Conservation (phyloP, 371 early-diverging fungal species). For the Choanephora cucurbitarum region DNA sequence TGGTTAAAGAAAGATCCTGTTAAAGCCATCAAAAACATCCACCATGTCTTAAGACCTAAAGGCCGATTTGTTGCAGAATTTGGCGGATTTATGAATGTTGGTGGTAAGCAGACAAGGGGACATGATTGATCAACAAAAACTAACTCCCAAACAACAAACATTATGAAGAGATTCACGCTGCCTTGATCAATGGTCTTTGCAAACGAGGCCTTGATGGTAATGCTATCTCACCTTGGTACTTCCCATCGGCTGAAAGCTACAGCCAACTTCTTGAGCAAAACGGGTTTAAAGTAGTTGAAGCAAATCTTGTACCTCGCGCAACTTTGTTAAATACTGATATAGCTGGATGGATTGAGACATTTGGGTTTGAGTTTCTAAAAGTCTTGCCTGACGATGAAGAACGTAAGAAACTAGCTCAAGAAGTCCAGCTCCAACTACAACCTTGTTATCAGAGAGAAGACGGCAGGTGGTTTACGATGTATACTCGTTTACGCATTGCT, state of each 20-base stretch:
- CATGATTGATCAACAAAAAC: not conserved
- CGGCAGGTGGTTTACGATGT: constrained; percentile 63
- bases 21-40: constrained; percentile 60
- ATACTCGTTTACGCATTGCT: constrained; percentile 54
- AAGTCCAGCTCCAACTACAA: constrained; percentile 53
- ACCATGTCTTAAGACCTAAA: constrained; percentile 52
- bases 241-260: constrained; percentile 63
- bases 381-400: constrained; percentile 42
- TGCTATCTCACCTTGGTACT: constrained; percentile 67
- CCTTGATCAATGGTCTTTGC: constrained; percentile 57
- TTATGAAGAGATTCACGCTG: constrained; percentile 48
- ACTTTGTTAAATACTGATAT: constrained; percentile 60
- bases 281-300: constrained; percentile 54
- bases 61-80: constrained; percentile 69
- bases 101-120: constrained; percentile 19
- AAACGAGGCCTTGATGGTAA: constrained; percentile 58
- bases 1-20: constrained; percentile 71
- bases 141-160: not conserved
- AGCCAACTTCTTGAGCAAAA: constrained; percentile 49
- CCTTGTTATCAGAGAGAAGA: constrained; percentile 53
- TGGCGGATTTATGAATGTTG: constrained; percentile 60
- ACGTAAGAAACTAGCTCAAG: constrained; percentile 37
- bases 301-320: constrained; percentile 55
- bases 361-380: constrained; percentile 58
- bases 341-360: constrained; percentile 71